Evolutionary conservation across 495 filamentous ascomycete species (phyloP), one percentile per base, ranked within the genome.

Genomic region (Penicillium chermesinum): DNA sequence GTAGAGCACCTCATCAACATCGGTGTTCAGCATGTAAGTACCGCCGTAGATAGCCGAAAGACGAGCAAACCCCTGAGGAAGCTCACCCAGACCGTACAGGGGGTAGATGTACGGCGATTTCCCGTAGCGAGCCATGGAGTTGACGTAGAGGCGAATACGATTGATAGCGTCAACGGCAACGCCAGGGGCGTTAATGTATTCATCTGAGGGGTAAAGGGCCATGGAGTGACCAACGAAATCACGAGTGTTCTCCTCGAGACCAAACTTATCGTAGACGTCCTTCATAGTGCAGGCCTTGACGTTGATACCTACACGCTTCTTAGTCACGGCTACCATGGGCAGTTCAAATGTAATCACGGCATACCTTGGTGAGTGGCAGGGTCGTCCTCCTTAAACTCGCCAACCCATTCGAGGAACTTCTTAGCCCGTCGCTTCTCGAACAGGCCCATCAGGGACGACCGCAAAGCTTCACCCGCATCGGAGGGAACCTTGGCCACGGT

Each of bases 91-190:
- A 48, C 93, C 93, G 69, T 99, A 96, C 10, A 96, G 85, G 15
- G 93, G 93, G 74, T 97, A 99, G 73, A 99, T 97, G 72, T 99
- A 99, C 13, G 93, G 93, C 15, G 91, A 96, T 72, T 96, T 97
- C 64, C 93, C 93, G 70, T 97, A 97, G 51, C 94, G 84, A 30
- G 93, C 89, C 77, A 99, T 95, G 19, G 88, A 95, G 76, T 95
- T 96, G 57, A 91, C 93, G 69, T 99, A 99, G 43, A 99, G 79
- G 52, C 89, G 83, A 65, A 97, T 95, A 52, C 90, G 89, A 65
- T 87, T 82, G 62, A 97, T 88, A 41, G 88, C 83, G 61, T 96
- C 93, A 55, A 86, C 79, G 36, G 93, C 90, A 56, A 68, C 66
- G 51, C 91, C 91, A 9, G 74, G 69, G 48, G 76, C 65, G 55